Percentiles rank a stretch among this genome's conserved stretches.
phyloP scores from a whole-genome alignment of 106 monocot species.

The Acorus calamus region DNA sequence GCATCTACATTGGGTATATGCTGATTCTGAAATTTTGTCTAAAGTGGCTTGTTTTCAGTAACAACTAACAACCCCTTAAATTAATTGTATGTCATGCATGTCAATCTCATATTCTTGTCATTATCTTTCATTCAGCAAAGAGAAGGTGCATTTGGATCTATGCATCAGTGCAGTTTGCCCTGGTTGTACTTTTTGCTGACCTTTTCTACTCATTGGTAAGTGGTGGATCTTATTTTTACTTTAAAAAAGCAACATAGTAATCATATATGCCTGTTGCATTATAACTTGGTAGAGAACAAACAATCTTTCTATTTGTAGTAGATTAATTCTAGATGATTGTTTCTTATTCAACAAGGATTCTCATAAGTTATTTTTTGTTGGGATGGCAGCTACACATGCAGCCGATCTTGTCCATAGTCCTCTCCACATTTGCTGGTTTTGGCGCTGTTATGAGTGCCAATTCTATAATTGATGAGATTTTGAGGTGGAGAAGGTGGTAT shows the following conservation, averaged over 20 bases:
- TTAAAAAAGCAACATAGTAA: neutral
- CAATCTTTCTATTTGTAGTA: neutral
- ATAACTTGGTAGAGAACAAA: too few relatives aligned
- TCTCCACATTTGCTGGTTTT: constrained; percentile 45
- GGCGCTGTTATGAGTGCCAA: constrained; percentile 41
- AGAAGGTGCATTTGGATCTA: constrained; percentile 35
- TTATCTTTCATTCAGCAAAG: constrained; percentile 13
- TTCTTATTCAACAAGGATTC: too few relatives aligned
- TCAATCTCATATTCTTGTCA: neutral
- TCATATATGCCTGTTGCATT: neutral
- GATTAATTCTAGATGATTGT: too few relatives aligned
- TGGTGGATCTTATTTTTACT: neutral
- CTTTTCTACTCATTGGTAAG: constrained; percentile 36
- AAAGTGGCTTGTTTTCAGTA: too few relatives aligned
- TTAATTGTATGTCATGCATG: too few relatives aligned
- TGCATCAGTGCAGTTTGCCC: constrained; percentile 30
- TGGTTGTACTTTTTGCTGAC: constrained; percentile 44
- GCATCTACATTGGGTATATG: constrained; percentile 35
- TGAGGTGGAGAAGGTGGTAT: constrained; percentile 19
- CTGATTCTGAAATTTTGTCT: neutral
- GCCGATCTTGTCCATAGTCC: constrained; percentile 33
- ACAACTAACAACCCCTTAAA: too few relatives aligned
- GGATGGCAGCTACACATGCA: constrained; percentile 41
- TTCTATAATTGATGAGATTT: constrained; percentile 16
- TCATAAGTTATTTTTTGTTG: neutral